phyloP scores from a whole-genome alignment of 2,329 filamentous ascomycete species.

The Pestalotiopsis sp. region DNA sequence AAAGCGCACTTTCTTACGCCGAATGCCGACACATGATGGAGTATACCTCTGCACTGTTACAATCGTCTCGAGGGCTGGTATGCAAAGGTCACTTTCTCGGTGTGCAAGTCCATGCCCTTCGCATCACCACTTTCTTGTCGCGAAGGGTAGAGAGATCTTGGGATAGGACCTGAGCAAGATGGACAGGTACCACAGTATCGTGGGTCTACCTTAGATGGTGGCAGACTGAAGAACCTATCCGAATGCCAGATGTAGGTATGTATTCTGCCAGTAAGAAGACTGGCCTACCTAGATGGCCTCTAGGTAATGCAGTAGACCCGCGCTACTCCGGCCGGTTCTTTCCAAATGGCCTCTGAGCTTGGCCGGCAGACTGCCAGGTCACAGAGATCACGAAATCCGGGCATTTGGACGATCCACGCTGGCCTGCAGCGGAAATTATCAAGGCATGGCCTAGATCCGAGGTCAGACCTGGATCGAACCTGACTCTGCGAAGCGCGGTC shows the following conservation, averaged over 20 bases:
- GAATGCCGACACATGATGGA: not conserved
- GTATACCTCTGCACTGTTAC: not conserved
- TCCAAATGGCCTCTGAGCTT: not conserved
- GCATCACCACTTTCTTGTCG: too few relatives aligned
- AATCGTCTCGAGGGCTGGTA: not conserved
- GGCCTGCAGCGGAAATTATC: not conserved
- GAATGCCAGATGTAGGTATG: not conserved
- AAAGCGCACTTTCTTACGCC: not conserved
- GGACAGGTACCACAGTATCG: not conserved
- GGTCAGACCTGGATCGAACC: not conserved
- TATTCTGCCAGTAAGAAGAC: not conserved
- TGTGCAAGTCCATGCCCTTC: too few relatives aligned
- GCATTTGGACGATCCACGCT: not conserved
- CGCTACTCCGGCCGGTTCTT: too few relatives aligned
- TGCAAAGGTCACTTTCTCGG: too few relatives aligned
- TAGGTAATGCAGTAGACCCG: not conserved
- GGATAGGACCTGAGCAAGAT: too few relatives aligned
- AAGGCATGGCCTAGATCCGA: not conserved
- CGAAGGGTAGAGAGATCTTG: too few relatives aligned
- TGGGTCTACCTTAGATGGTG: not conserved
- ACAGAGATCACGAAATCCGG: not conserved
- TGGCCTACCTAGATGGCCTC: not conserved
- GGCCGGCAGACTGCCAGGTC: not conserved
- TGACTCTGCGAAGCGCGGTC: not conserved
- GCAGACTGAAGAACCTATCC: not conserved